phyloP scores from a whole-genome alignment of 1,139 yeast genomes.

The Tardiomyces digboiensis region DNA sequence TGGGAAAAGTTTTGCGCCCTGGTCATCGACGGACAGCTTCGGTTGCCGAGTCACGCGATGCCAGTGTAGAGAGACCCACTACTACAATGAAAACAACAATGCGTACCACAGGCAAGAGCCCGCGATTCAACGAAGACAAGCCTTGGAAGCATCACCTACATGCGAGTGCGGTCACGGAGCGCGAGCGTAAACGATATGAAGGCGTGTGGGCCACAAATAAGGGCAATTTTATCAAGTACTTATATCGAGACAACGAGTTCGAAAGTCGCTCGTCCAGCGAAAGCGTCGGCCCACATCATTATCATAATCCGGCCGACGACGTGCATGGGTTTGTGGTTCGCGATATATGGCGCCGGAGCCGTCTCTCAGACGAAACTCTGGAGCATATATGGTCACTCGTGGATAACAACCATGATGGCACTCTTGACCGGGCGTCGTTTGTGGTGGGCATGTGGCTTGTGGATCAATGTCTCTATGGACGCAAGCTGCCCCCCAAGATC shows the following conservation, averaged over 20 bases:
- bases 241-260: slow-evolving; percentile 10
- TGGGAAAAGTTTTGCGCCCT: not conserved
- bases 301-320: slow-evolving; percentile 29
- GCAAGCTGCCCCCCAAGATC: slow-evolving; percentile 65
- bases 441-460: slow-evolving; percentile 94
- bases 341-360: slow-evolving; percentile 72
- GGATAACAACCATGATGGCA: slow-evolving; percentile 67
- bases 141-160: slow-evolving; percentile 86
- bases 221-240: slow-evolving; percentile 45
- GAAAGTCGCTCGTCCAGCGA: not conserved
- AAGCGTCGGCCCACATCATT: not conserved
- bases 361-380: slow-evolving; percentile 54
- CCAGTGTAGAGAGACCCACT: not conserved
- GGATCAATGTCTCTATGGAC: slow-evolving; percentile 91
- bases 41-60: not conserved
- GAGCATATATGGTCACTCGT: slow-evolving; percentile 71
- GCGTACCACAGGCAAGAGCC: slow-evolving; percentile 47
- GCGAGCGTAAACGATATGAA: slow-evolving; percentile 80
- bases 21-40: not conserved
- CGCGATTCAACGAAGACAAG: slow-evolving; percentile 72
- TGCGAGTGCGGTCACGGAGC: slow-evolving; percentile 48
- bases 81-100: slow-evolving; percentile 31
- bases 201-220: slow-evolving; percentile 89
- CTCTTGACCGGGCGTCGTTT: slow-evolving; percentile 71
- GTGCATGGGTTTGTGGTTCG: slow-evolving; percentile 64